Conservation (phyloP, 2,329 filamentous ascomycete genomes). For the Sclerotiophoma versabilis region DNA sequence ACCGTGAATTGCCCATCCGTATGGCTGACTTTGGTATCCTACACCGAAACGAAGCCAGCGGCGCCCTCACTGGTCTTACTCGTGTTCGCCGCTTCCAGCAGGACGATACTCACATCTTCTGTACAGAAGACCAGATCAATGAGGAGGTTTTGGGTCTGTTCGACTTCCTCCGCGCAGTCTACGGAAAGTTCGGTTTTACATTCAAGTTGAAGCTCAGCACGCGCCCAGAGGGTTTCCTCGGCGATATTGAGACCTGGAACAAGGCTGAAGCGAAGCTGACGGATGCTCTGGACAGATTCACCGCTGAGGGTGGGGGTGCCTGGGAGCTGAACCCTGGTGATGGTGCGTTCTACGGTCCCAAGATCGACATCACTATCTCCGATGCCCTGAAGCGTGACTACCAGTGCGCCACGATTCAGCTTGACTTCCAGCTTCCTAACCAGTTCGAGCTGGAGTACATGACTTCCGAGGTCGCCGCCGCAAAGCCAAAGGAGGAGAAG, state of each 20-base stretch:
- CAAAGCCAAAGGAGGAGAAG: constrained; percentile 49
- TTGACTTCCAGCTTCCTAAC: constrained; percentile 84
- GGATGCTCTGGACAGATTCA: constrained; percentile 79
- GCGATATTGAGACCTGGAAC: constrained; percentile 86
- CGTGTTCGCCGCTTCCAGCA: constrained; percentile 94
- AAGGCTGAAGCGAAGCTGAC: constrained; percentile 82
- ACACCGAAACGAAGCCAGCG: constrained; percentile 94
- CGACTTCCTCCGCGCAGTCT: constrained; percentile 82
- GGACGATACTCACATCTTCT: constrained; percentile 97
- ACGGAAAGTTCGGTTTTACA: constrained; percentile 82
- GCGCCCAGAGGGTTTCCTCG: constrained; percentile 85
- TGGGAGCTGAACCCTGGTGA: constrained; percentile 96
- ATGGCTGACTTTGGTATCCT: constrained; percentile 96
- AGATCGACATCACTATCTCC: constrained; percentile 95
- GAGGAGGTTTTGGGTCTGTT: constrained; percentile 83
- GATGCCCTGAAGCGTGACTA: constrained; percentile 85
- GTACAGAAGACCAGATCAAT: constrained; percentile 78
- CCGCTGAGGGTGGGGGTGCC: constrained; percentile 62
- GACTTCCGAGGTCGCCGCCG: constrained; percentile 67
- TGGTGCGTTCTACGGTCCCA: constrained; percentile 97
- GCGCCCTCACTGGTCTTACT: constrained; percentile 87
- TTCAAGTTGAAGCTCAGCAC: constrained; percentile 97
- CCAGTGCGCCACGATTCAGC: constrained; percentile 93
- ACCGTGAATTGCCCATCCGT: constrained; percentile 87
- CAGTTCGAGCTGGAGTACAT: constrained; percentile 90